These are phyloP conservation scores for Aspergillus arachidicola DNA, from an alignment of 2,329 filamentous ascomycete genomes.

Conservation along the genomic window DNA sequence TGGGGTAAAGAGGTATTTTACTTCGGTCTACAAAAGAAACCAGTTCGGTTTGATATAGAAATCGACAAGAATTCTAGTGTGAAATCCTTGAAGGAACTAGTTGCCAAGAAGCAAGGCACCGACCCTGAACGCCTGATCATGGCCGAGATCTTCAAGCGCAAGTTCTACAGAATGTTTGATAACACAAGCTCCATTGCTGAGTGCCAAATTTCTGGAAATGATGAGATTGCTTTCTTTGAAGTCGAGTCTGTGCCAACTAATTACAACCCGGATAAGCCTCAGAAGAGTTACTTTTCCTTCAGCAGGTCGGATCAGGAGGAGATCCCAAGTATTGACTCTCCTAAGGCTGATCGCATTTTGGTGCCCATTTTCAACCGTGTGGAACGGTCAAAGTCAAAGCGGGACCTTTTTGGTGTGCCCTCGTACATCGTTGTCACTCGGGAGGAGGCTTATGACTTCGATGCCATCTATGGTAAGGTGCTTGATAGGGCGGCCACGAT, in stretches of 20 bases:
- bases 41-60: slow-evolving; percentile 75
- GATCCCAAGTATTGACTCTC: slow-evolving; percentile 44
- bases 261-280: slow-evolving; percentile 60
- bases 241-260: slow-evolving; percentile 80
- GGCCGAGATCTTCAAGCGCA: slow-evolving; percentile 78
- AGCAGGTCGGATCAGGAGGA: slow-evolving; percentile 42
- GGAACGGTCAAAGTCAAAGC: slow-evolving; percentile 25
- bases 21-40: slow-evolving; percentile 72
- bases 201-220: slow-evolving; percentile 62
- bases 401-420: slow-evolving; percentile 45
- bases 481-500: slow-evolving; percentile 74
- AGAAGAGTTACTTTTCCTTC: slow-evolving; percentile 43
- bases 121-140: slow-evolving; percentile 68
- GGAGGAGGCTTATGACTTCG: slow-evolving; percentile 70
- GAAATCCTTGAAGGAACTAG: slow-evolving; percentile 49
- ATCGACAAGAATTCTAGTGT: slow-evolving; percentile 70
- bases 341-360: slow-evolving; percentile 49
- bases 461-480: slow-evolving; percentile 77
- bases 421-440: slow-evolving; percentile 73
- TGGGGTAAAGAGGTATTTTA: slow-evolving; percentile 77
- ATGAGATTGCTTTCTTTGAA: slow-evolving; percentile 74
- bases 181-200: slow-evolving; percentile 71
- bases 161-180: slow-evolving; percentile 84
- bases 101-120: slow-evolving; percentile 56
- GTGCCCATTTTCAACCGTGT: slow-evolving; percentile 52